Base-by-base conservation (phyloP, 208 protist species). In the Trypanosoma cruzi region DNA sequence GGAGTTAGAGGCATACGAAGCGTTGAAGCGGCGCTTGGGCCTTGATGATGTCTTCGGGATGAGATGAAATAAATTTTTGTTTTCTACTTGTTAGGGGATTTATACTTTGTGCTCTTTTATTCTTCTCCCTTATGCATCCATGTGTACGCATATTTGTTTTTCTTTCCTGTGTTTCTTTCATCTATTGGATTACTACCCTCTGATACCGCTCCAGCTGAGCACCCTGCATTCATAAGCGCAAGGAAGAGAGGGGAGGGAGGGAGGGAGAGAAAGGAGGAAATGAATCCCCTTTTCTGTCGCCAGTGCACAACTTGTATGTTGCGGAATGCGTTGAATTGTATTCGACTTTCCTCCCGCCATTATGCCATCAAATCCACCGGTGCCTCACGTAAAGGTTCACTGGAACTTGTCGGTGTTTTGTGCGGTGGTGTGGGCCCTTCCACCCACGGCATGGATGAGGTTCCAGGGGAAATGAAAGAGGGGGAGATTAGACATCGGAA, bases 1-100 rank as follows among this genome's bases (percentile, higher is more conserved):
- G 44, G 34, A 65, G 42, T 26, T 79, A 1, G 60, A 60, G 31
- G 62, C 53, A 34, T 79, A 79, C 53, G 49, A 64, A 7, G 67
- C 36, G 56, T 55, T 79, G 64, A 68, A 61, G 29, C 56, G n/a
- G 26, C 44, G 65, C 32, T 29, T 69, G 34, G 61, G 63, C 36
- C 20, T 67, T 3, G 13, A 59, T 40, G 24, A 50, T 28, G 13
- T 24, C 20, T 18, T 64, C 1, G 2, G 64, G 22, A n/a, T n/a
- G n/a, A n/a, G n/a, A n/a, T n/a, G n/a, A 52, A 18, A 52, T 6
- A 50, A 22, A 22, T 50, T 14, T 3, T 6, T 50, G 46, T n/a
- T 24, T 56, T 16, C 52, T 56, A 14, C 22, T 28, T 5, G 7
- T 57, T 46, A 8, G 10, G 10, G 2, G 18, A 29, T 14, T 26